Evolutionary conservation across 768 basidiomycete species (phyloP), one percentile per base, ranked within the genome.

Genomic region (Holtermanniella nyarrowii): DNA sequence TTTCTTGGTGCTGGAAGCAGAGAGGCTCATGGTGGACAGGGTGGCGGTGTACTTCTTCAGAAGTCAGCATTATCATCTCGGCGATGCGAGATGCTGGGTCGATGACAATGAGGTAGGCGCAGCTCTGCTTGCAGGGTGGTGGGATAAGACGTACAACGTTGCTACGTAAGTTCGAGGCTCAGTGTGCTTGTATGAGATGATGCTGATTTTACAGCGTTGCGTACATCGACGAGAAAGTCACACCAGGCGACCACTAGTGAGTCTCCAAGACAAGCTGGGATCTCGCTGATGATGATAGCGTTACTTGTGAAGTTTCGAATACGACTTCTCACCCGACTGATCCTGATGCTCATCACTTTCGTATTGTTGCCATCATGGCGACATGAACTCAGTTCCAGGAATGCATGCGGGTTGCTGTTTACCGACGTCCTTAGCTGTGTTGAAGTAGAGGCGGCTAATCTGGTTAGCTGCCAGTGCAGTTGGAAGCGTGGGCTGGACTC

Each of bases 141-240:
- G 68, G 68, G 46, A 49, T n/a, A 62, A 58, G 25, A 52, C 55
- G 39, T 68, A 68, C 48, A 70, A 70, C 49, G 61, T 68, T 7
- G 66, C 68, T 18, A 58, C 59, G 66, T 70, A 43, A 52, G 65
- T 61, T 1, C n/a, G n/a, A n/a, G 45, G 43, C 13, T 40, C 13
- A 4, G 3, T 49, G 20, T 14, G 11, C 18, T 14, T 3, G 27
- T 27, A 3, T 46, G 26, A 4, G 5, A 14, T 46, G 47, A 22
- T 26, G 31, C 54, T 59, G 50, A 60, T 51, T 3, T 21, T n/a
- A 21, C 42, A 70, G 68, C 10, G 68, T 70, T 18, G 65, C 58
- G 25, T 70, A 68, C 44, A 70, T 70, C 23, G 68, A 70, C 47
- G 66, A 68, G 50, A 70, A 68, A 42, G 68, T 70, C 16, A 64